Base-by-base conservation (phyloP, 2,329 filamentous ascomycete species). In the Cryoendolithus antarcticus region DNA sequence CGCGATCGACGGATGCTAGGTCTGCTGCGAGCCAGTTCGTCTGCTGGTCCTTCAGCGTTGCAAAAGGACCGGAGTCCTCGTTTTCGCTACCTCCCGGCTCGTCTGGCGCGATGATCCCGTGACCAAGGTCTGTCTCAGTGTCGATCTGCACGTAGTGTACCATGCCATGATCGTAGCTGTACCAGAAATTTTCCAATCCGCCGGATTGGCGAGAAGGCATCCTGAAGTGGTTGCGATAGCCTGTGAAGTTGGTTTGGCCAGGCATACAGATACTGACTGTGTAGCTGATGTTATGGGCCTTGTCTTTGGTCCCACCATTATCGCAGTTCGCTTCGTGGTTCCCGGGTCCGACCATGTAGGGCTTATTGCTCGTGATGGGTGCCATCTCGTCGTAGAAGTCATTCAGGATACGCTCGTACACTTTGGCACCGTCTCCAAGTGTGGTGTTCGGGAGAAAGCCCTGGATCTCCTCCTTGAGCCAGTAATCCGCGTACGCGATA, bases 401-500 rank as follows among this genome's bases (percentile, higher is more conserved):
- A 48, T 76, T 70, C 1, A 73, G 55, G 46, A 75, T 75, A 15
- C 70, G 65, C 44, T 74, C 65, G 52, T 69, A 75, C 11, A 70
- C 71, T 24, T 70, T 58, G 9, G 59, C 57, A 32, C 70, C 68
- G 28, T 70, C 60, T 5, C 67, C 44, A 1, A 69, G 42, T 50
- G 40, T 48, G n/a, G 48, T 48, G 39, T 48, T 48, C 12, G 47
- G 46, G 9, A 50, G 39, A 40, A 43, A 51, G 9, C 40, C 35
- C 35, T 45, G 38, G 32, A 74, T 74, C 34, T 65, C 59, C 1
- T 61, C 44, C 13, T 61, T 66, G 5, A 68, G 53, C 74, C 74
- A 77, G 54, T 75, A 67, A 41, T 77, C 74, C 2, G 74, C 73
- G 46, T 77, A 78, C 0, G 57, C 72, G 9, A 77, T 61, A 48